Evolutionary conservation across 331 rosid genomes (phyloP), one percentile per base, ranked within the genome.

Genomic region (Phaseolus coccineus): DNA sequence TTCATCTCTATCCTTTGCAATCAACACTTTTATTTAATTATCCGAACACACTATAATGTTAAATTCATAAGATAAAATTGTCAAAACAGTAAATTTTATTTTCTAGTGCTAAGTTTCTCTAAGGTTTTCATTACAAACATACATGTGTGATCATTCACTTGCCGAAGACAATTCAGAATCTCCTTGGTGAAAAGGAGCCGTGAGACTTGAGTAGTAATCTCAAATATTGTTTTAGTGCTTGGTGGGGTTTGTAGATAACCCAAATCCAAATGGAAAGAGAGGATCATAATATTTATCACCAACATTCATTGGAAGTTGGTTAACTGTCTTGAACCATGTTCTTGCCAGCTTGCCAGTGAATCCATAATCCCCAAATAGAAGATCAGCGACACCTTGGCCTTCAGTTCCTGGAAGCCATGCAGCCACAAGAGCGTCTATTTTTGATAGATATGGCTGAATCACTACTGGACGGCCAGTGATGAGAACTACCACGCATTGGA

Each of bases 341-440:
- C 83, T 88, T 7, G 94, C 91, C 22, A 91, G 86, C 90, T 91
- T 89, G 61, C 94, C 92, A 5, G 86, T 80, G 91, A 91, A 91
- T 56, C 90, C 91, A 48, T 85, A 85, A 73, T 91, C 91, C 53
- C 94, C 97, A 68, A 88, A 90, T 25, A 84, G 77, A 48, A 84
- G 39, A 28, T 92, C 94, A 19, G 88, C 81, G 69, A 93, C 85
- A 55, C 97, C 97, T 85, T 91, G 96, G 72, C 97, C 97, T 87
- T 90, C 96, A 10, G 94, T 89, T 4, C 97, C 97, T 0, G 97
- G 97, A 63, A 92, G 94, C 96, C 94, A 93, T n/a, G 97, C 96
- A 15, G 96, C 94, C 5, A 91, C 94, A 69, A 93, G 90, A 5
- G 94, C 91, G 4, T 93, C 92, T 30, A 89, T 79, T 71, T 81